Base-by-base conservation (phyloP, 1,284 basidiomycete genomes). In the Ceratobasidium sp. region DNA sequence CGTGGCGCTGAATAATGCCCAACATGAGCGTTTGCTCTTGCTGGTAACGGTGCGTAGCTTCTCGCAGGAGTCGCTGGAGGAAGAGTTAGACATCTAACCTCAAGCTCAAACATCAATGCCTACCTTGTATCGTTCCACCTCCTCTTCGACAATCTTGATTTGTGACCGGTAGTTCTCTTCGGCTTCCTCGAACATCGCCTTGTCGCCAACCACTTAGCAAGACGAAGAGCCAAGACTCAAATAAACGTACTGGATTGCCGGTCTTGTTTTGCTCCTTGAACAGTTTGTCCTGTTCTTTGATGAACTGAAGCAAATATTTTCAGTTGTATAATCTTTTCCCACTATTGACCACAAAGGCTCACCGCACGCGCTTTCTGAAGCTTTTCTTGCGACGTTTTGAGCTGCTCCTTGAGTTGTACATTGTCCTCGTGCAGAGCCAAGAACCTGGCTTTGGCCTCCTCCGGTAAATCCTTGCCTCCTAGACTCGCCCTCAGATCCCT, bases 261-360 rank as follows among this genome's bases (percentile, higher is more conserved):
- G 58, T 40, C 58, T 74, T 72, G 40, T 92, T 89, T 54, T 74
- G 75, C 76, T 90, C 78, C 48, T 78, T 92, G 81, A 93, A 91
- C 38, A 94, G 83, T 76, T 92, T 92, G 82, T 96, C 94, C 80
- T 97, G 95, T 66, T 89, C 86, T 80, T 93, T 93, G 83, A 97
- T 95, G 80, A 96, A 95, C 90, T 94, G 76, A 18, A 44, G 58
- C 21, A 49, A 48, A 44, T 3, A 53, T 75, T n/a, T n/a, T 78
- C 49, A 51, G 33, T 73, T 48, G 30, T 16, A 16, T 1, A 33
- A 30, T 33, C 2, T 6, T 12, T 30, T 23, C 25, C 36, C 42
- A 60, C 18, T 48, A 74, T 73, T 6, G 30, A 6, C 11, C 3
- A 42, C 46, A n/a, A 64, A 33, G 60, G 78, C 83, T 73, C 77